A percentile compares a stretch with the other conserved stretches of the same genome.
phyloP scores from a whole-genome alignment of 1,139 yeast species.

The Debaryomyces nepalensis region DNA sequence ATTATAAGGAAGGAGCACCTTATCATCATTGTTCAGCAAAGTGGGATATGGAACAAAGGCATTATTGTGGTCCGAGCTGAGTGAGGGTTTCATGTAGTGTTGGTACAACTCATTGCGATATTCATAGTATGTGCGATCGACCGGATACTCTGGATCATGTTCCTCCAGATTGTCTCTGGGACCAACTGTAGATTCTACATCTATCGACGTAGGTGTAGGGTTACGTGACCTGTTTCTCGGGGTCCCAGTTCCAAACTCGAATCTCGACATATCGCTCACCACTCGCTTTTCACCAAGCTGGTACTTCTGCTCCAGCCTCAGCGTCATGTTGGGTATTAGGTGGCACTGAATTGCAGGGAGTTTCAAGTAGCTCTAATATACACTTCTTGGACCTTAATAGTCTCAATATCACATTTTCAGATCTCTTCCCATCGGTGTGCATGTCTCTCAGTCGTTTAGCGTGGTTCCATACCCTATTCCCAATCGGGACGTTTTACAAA shows the following conservation, averaged over 20 bases:
- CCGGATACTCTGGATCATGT: constrained; percentile 16
- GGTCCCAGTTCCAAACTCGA: constrained; percentile 29
- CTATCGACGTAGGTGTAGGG: constrained; percentile 32
- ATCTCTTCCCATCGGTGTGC: not conserved
- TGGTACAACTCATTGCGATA: constrained; percentile 25
- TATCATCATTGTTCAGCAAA: constrained; percentile 13
- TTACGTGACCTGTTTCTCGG: constrained; percentile 33
- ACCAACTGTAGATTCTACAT: not conserved
- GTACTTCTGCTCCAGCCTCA: constrained; percentile 25
- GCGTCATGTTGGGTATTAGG: no score
- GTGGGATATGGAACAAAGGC: constrained; percentile 21
- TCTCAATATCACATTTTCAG: no score
- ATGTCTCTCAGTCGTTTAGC: not conserved
- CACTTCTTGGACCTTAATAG: no score
- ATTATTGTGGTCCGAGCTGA: constrained; percentile 15
- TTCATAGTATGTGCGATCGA: constrained; percentile 11
- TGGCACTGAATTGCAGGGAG: no score
- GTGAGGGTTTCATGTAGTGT: constrained; percentile 24
- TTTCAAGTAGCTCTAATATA: no score
- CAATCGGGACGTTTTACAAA: constrained; percentile 1
- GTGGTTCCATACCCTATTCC: constrained; percentile 1
- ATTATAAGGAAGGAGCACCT: constrained; percentile 12
- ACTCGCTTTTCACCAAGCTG: constrained; percentile 26
- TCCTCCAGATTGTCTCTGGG: not conserved
- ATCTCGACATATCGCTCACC: constrained; percentile 37